Evolutionary conservation across 1,284 basidiomycete species (phyloP).

Genomic region (Cutaneotrichosporon sp.): DNA sequence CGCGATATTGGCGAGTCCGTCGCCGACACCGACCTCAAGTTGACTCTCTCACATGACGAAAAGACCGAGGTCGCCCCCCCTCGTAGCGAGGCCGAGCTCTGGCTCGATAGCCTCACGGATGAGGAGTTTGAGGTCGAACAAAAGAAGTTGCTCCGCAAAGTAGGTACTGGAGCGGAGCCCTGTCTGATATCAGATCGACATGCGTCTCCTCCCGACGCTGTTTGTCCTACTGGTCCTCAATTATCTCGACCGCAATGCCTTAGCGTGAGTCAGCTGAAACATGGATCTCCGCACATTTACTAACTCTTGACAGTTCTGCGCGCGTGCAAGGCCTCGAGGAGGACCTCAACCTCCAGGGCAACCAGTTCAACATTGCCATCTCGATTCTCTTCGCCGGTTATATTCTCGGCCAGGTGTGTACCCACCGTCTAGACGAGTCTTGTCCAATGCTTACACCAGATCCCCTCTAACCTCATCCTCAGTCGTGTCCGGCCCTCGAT

Average conservation of each 20-base stretch:
- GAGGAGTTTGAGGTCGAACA: not conserved
- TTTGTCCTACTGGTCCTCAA: constrained; percentile 38
- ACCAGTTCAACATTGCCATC: constrained; percentile 36
- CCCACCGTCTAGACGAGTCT: not conserved
- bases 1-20: too few species aligned
- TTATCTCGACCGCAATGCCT: constrained; percentile 42
- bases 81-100: not conserved
- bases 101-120: not conserved
- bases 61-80: not conserved
- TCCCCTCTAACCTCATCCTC: constrained; percentile 22
- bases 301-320: constrained; percentile 4
- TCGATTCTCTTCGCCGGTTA: constrained; percentile 45
- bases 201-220: constrained; percentile 20
- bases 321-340: constrained; percentile 17
- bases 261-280: constrained; percentile 21
- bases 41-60: not conserved
- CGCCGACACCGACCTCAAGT: not conserved
- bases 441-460: too few species aligned
- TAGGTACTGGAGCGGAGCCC: constrained; percentile 10
- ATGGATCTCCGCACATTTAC: not conserved
- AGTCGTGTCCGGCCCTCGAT: constrained; percentile 13
- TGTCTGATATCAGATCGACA: constrained; percentile 20
- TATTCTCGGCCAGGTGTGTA: constrained; percentile 31
- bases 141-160: not conserved
- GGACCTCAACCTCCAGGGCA: constrained; percentile 32